Base-by-base conservation (phyloP, 1,284 basidiomycete genomes). In the Earliella scabrosa region DNA sequence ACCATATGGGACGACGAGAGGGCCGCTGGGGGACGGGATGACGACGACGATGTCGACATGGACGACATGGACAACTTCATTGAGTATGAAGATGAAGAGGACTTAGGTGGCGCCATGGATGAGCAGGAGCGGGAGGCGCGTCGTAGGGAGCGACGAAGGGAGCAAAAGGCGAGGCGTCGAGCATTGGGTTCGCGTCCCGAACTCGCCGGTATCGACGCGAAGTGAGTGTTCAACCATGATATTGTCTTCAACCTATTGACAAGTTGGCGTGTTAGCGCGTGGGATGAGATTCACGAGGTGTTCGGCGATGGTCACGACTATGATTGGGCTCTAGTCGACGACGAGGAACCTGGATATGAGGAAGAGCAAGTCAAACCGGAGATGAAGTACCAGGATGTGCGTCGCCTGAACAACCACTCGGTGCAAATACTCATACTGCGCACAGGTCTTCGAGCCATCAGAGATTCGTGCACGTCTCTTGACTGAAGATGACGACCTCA, bases 251-350 rank as follows among this genome's bases (percentile, higher is more conserved):
- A 65, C 65, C 64, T 38, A 24, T 27, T 68, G 63, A 58, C 50
- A 50, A 34, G 55, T 52, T 60, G 61, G 14, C 60, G 13, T 10
- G 21, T 24, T 23, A 98, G 96, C 68, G 92, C 95, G 31, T 98
- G 95, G 95, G 91, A 95, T 57, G 97, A 98, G 75, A 92, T 99
- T 45, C 91, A 92, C 61, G 97, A 96, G 61, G 94, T 99, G 10
- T 99, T 99, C 68, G 97, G 97, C 34, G 93, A 97, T 65, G 97
- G 97, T 18, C 88, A 92, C 66, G 97, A 99, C 64, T 99, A 97
- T 68, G 95, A 94, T 64, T 97, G 93, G 92, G 96, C 96, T 2
- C 74, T 98, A 51, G 88, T 80, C 40, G 89, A 83, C 10, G 95
- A 97, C 43, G 89, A 92, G 14, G 85, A 86, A 26, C 68, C 72